These are phyloP conservation scores for Sporisorium sorghi DNA, from an alignment of 1,284 basidiomycete species.

Conservation along the genomic window DNA sequence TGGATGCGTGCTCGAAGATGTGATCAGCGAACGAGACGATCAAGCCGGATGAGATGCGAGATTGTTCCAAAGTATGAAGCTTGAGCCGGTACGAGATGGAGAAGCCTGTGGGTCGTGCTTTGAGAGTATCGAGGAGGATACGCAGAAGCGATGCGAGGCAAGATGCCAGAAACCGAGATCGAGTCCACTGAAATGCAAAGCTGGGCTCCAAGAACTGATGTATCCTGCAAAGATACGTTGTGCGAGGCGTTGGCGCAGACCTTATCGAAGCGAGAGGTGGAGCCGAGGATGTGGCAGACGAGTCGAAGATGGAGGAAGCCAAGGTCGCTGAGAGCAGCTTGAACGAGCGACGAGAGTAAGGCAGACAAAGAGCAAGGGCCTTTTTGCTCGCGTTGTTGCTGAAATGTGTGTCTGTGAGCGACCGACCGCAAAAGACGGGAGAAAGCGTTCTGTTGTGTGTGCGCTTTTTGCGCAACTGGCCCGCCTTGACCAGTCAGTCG, in stretches of 20 bases:
- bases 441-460: slow-evolving; percentile 5
- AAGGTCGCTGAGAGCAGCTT: slow-evolving; percentile 9
- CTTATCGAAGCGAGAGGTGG: background rate
- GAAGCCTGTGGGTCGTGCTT: background rate
- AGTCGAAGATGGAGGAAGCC: slow-evolving; percentile 11
- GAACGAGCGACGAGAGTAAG: slow-evolving; percentile 3
- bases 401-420: too few species aligned
- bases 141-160: background rate
- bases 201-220: background rate
- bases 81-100: background rate
- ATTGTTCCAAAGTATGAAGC: background rate
- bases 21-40: background rate
- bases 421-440: too few species aligned
- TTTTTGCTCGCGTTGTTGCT: slow-evolving; percentile 13
- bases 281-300: slow-evolving; percentile 15
- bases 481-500: slow-evolving; percentile 11
- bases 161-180: slow-evolving; percentile 1
- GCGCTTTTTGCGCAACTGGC: too few species aligned
- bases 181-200: slow-evolving; percentile 4
- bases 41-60: too few species aligned
- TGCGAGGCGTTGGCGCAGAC: background rate
- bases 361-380: background rate
- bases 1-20: background rate
- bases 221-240: too few species aligned
- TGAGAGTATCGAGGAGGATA: background rate